Conservation (phyloP, 2,329 filamentous ascomycete species). For the Chrysoporthe cubensis region DNA sequence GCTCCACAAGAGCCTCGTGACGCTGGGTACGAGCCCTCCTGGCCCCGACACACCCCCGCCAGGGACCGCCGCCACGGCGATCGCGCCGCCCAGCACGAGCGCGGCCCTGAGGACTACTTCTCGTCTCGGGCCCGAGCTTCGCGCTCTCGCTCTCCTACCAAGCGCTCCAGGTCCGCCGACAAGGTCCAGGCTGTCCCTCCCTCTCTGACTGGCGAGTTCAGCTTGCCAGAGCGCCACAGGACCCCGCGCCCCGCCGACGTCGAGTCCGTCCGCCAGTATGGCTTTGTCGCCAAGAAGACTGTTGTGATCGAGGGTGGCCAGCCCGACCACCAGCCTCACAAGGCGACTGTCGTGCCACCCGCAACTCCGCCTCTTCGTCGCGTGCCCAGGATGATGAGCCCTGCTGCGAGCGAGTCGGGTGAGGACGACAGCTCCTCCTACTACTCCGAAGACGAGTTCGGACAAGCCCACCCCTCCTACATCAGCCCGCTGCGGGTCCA, state of each 20-base stretch:
- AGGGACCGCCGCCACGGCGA: constrained; percentile 7
- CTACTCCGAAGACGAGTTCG: constrained; percentile 38
- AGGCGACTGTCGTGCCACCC: constrained; percentile 17
- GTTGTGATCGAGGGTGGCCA: constrained; percentile 14
- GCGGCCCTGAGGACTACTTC: constrained; percentile 4
- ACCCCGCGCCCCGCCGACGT: constrained; percentile 21
- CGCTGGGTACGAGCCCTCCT: constrained; percentile 10
- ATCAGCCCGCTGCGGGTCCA: constrained; percentile 37
- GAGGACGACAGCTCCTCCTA: constrained; percentile 36
- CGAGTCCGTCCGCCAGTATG: constrained; percentile 22
- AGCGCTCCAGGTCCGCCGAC: constrained; percentile 27
- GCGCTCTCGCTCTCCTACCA: constrained; percentile 34
- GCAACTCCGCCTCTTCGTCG: constrained; percentile 21
- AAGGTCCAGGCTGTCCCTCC: constrained; percentile 18
- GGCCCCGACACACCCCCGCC: constrained; percentile 4
- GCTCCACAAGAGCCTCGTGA: constrained; percentile 5
- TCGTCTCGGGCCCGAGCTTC: constrained; percentile 19
- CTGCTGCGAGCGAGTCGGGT: constrained; percentile 5
- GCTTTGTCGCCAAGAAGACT: constrained; percentile 17
- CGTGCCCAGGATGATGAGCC: constrained; percentile 18
- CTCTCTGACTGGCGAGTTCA: constrained; percentile 3
- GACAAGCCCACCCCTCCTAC: constrained; percentile 26
- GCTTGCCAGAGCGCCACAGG: constrained; percentile 16
- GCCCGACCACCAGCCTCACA: constrained; percentile 1
- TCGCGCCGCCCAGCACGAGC: constrained; percentile 1